Evolutionary conservation across 768 basidiomycete species (phyloP), one percentile per base, ranked within the genome.

Genomic region (Gloeophyllum trabeum): DNA sequence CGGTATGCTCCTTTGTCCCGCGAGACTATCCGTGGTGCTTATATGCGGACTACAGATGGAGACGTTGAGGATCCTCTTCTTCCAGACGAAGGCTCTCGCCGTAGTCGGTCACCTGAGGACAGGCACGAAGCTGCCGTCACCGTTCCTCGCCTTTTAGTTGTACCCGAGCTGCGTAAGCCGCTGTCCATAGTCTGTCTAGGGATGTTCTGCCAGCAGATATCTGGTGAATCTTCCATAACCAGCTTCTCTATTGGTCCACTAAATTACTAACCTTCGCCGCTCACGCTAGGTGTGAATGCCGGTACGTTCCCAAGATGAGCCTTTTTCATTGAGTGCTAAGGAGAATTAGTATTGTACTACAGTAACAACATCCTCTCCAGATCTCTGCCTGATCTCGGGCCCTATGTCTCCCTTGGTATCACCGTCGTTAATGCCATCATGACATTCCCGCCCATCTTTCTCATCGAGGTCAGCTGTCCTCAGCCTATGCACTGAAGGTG

Each of bases 261-360:
- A n/a, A n/a, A n/a, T n/a, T n/a, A n/a, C n/a, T n/a, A n/a, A n/a
- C n/a, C 28, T 16, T 30, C 28, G 16, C 28, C 28, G 28, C 10
- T 7, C 22, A 24, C 28, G 40, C 6, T 39, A 83, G 85, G 86
- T 14, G 80, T 88, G 53, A 89, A 87, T 56, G 84, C 82, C 53
- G n/a, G n/a, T n/a, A n/a, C n/a, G n/a, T 34, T 24, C 18, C 39
- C 24, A 37, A 16, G 19, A 4, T 39, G 32, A 6, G n/a, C n/a
- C n/a, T n/a, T n/a, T n/a, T n/a, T n/a, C n/a, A n/a, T n/a, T n/a
- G n/a, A n/a, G n/a, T n/a, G n/a, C n/a, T n/a, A n/a, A n/a, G n/a
- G n/a, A n/a, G n/a, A n/a, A 22, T 21, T 55, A 81, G 91, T 94
- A 21, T 68, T 94, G 42, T 94, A 91, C 58, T 94, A 93, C 62